phyloP scores from a whole-genome alignment of 1,284 basidiomycete genomes.

The Ganoderma sinense region DNA sequence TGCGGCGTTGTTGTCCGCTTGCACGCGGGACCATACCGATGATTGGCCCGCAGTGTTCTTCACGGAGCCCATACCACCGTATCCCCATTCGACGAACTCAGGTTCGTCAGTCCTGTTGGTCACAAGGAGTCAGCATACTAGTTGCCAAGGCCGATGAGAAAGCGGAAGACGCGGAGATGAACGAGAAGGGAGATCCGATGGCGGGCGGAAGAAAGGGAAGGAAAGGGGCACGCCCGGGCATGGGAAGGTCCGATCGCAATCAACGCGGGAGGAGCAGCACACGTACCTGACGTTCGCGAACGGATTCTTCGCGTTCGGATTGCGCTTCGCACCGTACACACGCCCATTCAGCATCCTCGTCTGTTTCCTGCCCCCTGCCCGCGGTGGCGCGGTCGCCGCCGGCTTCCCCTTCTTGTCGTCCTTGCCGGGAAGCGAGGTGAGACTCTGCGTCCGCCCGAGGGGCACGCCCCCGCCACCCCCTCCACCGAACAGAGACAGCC shows the following conservation, averaged over 20 bases:
- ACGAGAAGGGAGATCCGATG: slow-evolving; percentile 8
- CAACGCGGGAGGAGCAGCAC: slow-evolving; percentile 12
- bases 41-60: slow-evolving; percentile 36
- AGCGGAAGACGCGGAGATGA: neutral
- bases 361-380: slow-evolving; percentile 31
- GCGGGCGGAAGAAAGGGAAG: slow-evolving; percentile 2
- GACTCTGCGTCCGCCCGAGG: slow-evolving; percentile 31
- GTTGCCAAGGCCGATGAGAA: slow-evolving; percentile 1
- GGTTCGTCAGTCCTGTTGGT: slow-evolving; percentile 51
- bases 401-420: slow-evolving; percentile 29
- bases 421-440: slow-evolving; percentile 29
- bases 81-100: slow-evolving; percentile 87
- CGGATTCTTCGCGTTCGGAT: slow-evolving; percentile 37
- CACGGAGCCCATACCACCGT: slow-evolving; percentile 84
- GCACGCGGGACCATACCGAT: slow-evolving; percentile 32
- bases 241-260: neutral
- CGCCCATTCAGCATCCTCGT: slow-evolving; percentile 78
- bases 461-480: slow-evolving; percentile 27
- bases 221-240: slow-evolving; percentile 1
- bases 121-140: neutral
- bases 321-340: slow-evolving; percentile 68
- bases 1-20: slow-evolving; percentile 45
- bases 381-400: slow-evolving; percentile 16
- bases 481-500: slow-evolving; percentile 18
- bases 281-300: slow-evolving; percentile 47